A percentile compares a stretch with the other conserved stretches of the same genome.
Conservation (phyloP, 495 filamentous ascomycete species). For the Pseudotulostoma volvatum region DNA sequence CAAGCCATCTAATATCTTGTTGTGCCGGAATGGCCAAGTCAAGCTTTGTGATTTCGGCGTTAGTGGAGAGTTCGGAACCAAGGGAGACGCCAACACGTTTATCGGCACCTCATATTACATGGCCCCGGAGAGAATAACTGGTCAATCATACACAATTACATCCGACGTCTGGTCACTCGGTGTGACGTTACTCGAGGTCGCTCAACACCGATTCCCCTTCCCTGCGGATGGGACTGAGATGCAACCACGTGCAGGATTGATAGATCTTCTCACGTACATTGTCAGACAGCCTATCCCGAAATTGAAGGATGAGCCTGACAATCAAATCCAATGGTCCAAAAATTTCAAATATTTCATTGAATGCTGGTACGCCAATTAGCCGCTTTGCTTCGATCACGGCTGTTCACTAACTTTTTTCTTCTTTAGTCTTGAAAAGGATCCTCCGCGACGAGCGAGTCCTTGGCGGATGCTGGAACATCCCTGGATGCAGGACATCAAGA, state of each 20-base stretch:
- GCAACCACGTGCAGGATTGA: slow-evolving; percentile 70
- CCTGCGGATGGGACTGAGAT: slow-evolving; percentile 90
- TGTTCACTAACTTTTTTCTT: slow-evolving; percentile 4
- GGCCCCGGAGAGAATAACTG: slow-evolving; percentile 95
- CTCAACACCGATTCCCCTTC: slow-evolving; percentile 96
- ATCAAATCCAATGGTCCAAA: slow-evolving; percentile 75
- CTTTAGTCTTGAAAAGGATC: slow-evolving; percentile 81
- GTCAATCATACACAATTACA: slow-evolving; percentile 94
- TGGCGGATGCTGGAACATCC: slow-evolving; percentile 99
- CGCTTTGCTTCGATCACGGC: background rate
- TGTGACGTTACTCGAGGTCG: slow-evolving; percentile 90
- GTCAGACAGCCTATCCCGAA: slow-evolving; percentile 91
- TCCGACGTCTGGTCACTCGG: slow-evolving; percentile 96
- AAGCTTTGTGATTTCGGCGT: slow-evolving; percentile 98
- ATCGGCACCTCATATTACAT: slow-evolving; percentile 99
- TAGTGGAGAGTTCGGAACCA: slow-evolving; percentile 92
- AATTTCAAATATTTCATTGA: slow-evolving; percentile 99
- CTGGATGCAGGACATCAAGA: slow-evolving; percentile 91
- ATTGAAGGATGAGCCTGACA: slow-evolving; percentile 78
- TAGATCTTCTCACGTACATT: slow-evolving; percentile 93
- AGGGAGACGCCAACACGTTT: slow-evolving; percentile 96
- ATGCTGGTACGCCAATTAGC: slow-evolving; percentile 65
- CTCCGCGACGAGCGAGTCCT: slow-evolving; percentile 66
- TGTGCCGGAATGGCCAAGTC: slow-evolving; percentile 83
- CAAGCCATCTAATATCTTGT: slow-evolving; percentile 92